These are phyloP conservation scores for Stropharia rugosoannulata DNA, from an alignment of 768 basidiomycete species.

Conservation along the genomic window DNA sequence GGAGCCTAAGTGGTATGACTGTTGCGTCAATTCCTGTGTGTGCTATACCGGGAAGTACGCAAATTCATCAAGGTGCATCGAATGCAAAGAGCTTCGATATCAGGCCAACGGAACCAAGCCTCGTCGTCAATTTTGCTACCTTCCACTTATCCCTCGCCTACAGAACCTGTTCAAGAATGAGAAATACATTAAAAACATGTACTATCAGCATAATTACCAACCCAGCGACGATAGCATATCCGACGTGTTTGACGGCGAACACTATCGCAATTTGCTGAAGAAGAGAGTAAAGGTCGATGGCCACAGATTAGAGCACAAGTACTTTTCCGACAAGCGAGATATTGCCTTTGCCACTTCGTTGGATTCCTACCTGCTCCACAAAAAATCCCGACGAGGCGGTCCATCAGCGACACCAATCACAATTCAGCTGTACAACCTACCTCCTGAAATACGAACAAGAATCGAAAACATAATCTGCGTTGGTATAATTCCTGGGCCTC, in stretches of 20 bases:
- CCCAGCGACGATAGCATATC: neutral
- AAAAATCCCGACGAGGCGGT: slow-evolving; percentile 6
- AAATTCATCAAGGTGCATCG: slow-evolving; percentile 11
- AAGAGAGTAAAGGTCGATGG: slow-evolving; percentile 6
- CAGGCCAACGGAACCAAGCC: neutral
- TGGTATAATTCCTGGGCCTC: slow-evolving; percentile 42
- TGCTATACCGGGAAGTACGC: slow-evolving; percentile 24
- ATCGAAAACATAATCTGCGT: slow-evolving; percentile 31
- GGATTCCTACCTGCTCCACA: slow-evolving; percentile 14
- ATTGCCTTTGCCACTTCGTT: slow-evolving; percentile 11
- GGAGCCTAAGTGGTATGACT: slow-evolving; percentile 23
- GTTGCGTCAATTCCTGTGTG: slow-evolving; percentile 34
- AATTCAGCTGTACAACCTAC: slow-evolving; percentile 41
- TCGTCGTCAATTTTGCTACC: slow-evolving; percentile 21
- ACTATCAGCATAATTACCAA: slow-evolving; percentile 13
- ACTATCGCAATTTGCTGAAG: slow-evolving; percentile 3
- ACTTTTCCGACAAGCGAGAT: slow-evolving; percentile 9
- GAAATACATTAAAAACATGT: slow-evolving; percentile 6
- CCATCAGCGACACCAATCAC: slow-evolving; percentile 31
- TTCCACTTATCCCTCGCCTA: slow-evolving; percentile 29
- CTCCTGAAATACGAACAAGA: slow-evolving; percentile 33
- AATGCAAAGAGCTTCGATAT: slow-evolving; percentile 18
- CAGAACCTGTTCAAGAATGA: slow-evolving; percentile 18
- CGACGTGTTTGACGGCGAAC: slow-evolving; percentile 13
- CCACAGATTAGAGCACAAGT: neutral